Base-by-base conservation (phyloP, 495 filamentous ascomycete genomes). In the Pseudevernia furfuracea region DNA sequence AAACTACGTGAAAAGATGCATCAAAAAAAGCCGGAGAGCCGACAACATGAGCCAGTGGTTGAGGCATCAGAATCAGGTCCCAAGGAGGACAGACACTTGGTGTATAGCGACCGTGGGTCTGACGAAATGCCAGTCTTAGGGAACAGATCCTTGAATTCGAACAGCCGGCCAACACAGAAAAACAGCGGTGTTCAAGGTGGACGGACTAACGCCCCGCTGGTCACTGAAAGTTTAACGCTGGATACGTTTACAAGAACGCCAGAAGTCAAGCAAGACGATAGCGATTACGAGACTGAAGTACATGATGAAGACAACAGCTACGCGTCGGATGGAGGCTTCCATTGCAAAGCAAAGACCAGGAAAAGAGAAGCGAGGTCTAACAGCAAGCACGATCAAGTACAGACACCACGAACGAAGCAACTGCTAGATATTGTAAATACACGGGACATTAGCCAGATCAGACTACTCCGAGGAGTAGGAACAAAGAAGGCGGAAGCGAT, bases 361-460 rank as follows among this genome's bases (percentile, higher is more conserved):
- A 62, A 61, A 17, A 39, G 67, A 52, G 41, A 68, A 77, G 10
- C 32, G 28, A 43, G 15, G 56, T 62, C 60, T 66, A 70, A 10
- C 59, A 59, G 34, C 60, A 68, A 11, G 3, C 41, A 46, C 15
- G 58, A 43, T 43, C 3, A 46, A 7, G 67, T 71, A 1, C 78
- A 81, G 15, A 88, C 89, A 0, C 90, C 91, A 3, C 81, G 87
- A 9, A 89, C 89, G 7, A 76, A 80, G 67, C 83, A 85, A 59
- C 72, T 98, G 12, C 80, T 98, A 5, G 80, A 84, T 19, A 89
- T 97, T 69, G 86, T 98, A 74, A 98, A 98, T 74, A 90, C 87
- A 3, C 81, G 89, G 19, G 89, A 97, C 66, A 74, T 91, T 10
- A 79, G 76, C 38, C 80, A 81, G 71, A 88, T 89, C 67, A 81